These are phyloP conservation scores for Amesomyces nigricolor DNA, from an alignment of 2,329 filamentous ascomycete species.

Conservation along the genomic window DNA sequence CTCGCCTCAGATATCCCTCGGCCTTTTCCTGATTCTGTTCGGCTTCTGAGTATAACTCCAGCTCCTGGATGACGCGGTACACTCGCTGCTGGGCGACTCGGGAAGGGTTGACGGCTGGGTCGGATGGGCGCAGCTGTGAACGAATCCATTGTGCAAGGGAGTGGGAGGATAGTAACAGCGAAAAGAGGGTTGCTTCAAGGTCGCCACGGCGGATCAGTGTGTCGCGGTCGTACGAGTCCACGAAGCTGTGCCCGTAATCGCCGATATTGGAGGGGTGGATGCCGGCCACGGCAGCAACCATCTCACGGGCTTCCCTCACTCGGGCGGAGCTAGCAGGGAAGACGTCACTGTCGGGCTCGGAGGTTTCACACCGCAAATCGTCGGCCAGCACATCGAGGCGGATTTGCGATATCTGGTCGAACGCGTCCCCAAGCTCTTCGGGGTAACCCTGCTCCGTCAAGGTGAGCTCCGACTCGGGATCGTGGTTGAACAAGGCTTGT, in stretches of 20 bases:
- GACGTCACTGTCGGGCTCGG: constrained; percentile 24
- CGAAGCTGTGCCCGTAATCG: constrained; percentile 42
- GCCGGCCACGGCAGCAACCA: constrained; percentile 44
- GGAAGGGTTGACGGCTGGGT: constrained; percentile 43
- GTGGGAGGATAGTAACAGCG: constrained; percentile 49
- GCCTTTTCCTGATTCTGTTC: constrained; percentile 8
- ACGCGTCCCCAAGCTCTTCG: constrained; percentile 44
- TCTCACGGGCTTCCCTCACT: constrained; percentile 45
- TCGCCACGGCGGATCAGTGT: constrained; percentile 33
- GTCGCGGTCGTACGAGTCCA: constrained; percentile 28
- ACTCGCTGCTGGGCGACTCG: constrained; percentile 44
- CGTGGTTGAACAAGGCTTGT: constrained; percentile 40
- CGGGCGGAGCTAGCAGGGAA: constrained; percentile 27
- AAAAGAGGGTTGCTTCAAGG: constrained; percentile 46
- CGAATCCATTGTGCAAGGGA: constrained; percentile 51
- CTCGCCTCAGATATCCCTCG: constrained; percentile 7
- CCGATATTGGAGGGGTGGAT: constrained; percentile 35
- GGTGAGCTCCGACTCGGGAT: constrained; percentile 35
- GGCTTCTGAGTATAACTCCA: constrained; percentile 33
- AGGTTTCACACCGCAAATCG: constrained; percentile 45
- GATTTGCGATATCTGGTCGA: constrained; percentile 44
- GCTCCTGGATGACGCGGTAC: constrained; percentile 40
- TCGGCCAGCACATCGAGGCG: constrained; percentile 48
- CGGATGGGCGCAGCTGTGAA: constrained; percentile 39
- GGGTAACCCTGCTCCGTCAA: constrained; percentile 41